Conservation (phyloP, 805 yeast species). For the Candida piceae region DNA sequence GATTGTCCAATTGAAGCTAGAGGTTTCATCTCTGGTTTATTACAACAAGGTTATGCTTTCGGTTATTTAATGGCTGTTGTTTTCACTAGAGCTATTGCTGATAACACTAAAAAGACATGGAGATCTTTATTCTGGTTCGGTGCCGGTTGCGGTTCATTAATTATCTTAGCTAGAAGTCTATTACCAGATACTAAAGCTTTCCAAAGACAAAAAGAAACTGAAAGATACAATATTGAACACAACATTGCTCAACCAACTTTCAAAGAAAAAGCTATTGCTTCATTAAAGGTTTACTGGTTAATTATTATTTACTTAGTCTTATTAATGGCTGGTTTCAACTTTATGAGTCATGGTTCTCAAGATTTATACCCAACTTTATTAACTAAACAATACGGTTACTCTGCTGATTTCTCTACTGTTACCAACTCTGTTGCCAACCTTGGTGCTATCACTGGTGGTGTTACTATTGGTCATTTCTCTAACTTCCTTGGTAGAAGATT, state of each 20-base stretch:
- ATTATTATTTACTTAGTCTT: conserved; percentile 51
- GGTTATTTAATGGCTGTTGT: conserved; percentile 64
- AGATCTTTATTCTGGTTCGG: conserved; percentile 65
- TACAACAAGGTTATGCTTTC: conserved; percentile 78
- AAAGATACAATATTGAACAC: conserved; percentile 27
- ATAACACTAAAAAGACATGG: conserved; percentile 51
- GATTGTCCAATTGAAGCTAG: conserved; percentile 49
- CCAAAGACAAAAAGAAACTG: conserved; percentile 35
- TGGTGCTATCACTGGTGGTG: conserved; percentile 56
- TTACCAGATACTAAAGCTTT: conserved; percentile 53
- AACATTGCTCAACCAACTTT: conserved; percentile 30
- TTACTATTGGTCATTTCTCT: conserved; percentile 49
- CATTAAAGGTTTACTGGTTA: conserved; percentile 51
- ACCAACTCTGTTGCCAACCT: conserved; percentile 53
- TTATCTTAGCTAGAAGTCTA: conserved; percentile 36
- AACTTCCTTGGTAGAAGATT: conserved; percentile 54
- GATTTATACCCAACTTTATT: conserved; percentile 57
- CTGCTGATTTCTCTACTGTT: conserved; percentile 43
- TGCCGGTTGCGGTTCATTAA: conserved; percentile 48
- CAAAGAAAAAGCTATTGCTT: conserved; percentile 29
- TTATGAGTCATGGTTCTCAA: conserved; percentile 60
- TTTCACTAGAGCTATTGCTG: conserved; percentile 59
- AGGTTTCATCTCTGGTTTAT: conserved; percentile 59
- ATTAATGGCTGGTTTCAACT: conserved; percentile 59
- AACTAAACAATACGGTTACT: conserved; percentile 39